Conservation (phyloP, 345 rosid species). For the Acer saccharum region DNA sequence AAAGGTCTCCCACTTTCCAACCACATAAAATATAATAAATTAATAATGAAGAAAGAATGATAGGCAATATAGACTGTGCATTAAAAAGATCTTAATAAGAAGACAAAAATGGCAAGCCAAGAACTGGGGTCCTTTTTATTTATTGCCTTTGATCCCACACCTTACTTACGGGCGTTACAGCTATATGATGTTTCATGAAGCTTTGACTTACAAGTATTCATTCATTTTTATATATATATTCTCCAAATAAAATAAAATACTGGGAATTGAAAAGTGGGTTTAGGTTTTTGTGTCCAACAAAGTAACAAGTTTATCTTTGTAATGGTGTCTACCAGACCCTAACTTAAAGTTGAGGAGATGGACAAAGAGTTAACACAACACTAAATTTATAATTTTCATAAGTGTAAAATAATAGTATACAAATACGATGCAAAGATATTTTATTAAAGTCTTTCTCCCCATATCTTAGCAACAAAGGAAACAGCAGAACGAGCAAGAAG, state of each 20-base stretch:
- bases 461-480: too few species aligned
- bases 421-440: too few species aligned
- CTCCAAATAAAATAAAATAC: not conserved
- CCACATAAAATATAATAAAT: slow-evolving; percentile 14
- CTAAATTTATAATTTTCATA: not conserved
- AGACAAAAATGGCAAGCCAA: slow-evolving; percentile 11
- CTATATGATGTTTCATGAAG: slow-evolving; percentile 4
- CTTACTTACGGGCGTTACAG: not conserved
- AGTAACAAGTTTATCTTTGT: not conserved
- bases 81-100: slow-evolving; percentile 17
- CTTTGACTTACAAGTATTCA: not conserved
- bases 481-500: too few species aligned
- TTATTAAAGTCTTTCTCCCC: too few species aligned
- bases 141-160: slow-evolving; percentile 6
- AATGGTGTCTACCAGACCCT: not conserved
- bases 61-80: not conserved
- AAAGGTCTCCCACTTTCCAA: slow-evolving; percentile 26
- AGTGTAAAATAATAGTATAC: too few species aligned
- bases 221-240: too few species aligned
- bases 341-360: too few species aligned
- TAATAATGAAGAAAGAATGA: not conserved
- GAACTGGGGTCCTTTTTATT: not conserved
- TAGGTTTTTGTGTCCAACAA: not conserved
- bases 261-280: not conserved
- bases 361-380: not conserved